Conservation (phyloP, 768 basidiomycete genomes). For the Candolleomyces aberdarensis region DNA sequence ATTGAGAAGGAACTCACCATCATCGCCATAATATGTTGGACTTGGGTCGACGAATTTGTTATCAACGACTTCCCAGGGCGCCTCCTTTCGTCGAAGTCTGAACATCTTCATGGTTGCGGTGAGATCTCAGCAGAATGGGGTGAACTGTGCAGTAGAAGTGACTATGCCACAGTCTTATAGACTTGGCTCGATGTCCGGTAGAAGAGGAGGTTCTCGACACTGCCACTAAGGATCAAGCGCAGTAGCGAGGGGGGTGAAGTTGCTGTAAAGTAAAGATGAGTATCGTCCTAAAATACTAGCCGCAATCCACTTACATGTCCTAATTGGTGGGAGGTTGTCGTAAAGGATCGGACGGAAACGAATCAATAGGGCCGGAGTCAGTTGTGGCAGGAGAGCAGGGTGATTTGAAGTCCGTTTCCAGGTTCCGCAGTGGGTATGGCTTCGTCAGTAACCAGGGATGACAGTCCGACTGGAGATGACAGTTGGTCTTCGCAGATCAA, state of each 20-base stretch:
- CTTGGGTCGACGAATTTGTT: constrained; percentile 63
- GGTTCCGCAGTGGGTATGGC: too few relatives aligned
- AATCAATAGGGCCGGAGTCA: not conserved
- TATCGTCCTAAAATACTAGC: not conserved
- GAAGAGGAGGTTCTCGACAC: not conserved
- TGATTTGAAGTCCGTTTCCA: too few relatives aligned
- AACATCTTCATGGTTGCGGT: constrained; percentile 28
- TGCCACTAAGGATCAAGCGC: not conserved
- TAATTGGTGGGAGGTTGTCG: not conserved
- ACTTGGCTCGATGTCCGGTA: too few relatives aligned
- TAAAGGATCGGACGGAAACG: constrained; percentile 3
- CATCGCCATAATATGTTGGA: constrained; percentile 59
- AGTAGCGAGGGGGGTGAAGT: not conserved
- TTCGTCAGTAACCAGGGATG: too few relatives aligned
- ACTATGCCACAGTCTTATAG: not conserved
- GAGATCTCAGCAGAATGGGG: constrained; percentile 6
- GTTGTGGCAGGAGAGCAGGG: too few relatives aligned
- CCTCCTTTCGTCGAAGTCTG: constrained; percentile 53
- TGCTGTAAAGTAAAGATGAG: not conserved
- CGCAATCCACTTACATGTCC: not conserved
- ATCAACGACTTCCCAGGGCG: constrained; percentile 78
- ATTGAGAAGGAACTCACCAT: constrained; percentile 36
- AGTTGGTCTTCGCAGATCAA: too few relatives aligned
- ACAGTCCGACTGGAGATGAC: too few relatives aligned
- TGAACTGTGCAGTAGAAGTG: constrained; percentile 11